These are phyloP conservation scores for Senecio squalidus DNA, from an alignment of 140 eudicot species.

Conservation along the genomic window DNA sequence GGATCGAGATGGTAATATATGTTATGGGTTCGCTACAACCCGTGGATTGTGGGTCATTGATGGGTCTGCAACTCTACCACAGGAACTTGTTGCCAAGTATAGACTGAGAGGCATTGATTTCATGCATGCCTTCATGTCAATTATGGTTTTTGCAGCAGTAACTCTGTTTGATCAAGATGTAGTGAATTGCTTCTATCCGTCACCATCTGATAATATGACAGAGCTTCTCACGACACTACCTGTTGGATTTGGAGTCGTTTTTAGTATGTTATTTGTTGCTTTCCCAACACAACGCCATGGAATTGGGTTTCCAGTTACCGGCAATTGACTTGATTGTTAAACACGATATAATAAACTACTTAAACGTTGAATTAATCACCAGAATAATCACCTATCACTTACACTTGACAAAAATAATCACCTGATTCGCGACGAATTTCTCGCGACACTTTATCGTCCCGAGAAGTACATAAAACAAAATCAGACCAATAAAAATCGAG, in stretches of 20 bases:
- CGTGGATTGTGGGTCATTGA: conserved; percentile 83
- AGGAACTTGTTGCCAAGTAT: conserved; percentile 54
- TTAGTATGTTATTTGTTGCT: conserved; percentile 69
- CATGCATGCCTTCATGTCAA: conserved; percentile 80
- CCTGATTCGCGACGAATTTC: too few relatives aligned
- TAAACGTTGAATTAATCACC: too few relatives aligned
- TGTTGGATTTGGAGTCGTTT: conserved; percentile 68
- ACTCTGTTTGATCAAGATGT: conserved; percentile 77
- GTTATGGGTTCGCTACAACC: conserved; percentile 69
- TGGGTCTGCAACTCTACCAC: conserved; percentile 54
- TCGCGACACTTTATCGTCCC: too few relatives aligned
- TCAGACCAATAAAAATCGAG: too few relatives aligned
- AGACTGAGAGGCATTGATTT: conserved; percentile 56
- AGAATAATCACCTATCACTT: too few relatives aligned
- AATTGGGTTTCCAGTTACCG: conserved; percentile 67
- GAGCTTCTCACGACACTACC: conserved; percentile 70
- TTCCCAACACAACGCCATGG: conserved; percentile 86
- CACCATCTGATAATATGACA: conserved; percentile 52
- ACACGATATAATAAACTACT: too few relatives aligned
- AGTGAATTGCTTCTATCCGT: conserved; percentile 76
- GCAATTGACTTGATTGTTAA: conserved; percentile 24
- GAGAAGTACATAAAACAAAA: too few relatives aligned
- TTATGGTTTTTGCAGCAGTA: conserved; percentile 68
- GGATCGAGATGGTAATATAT: conserved; percentile 57
- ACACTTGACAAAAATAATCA: too few relatives aligned